These are phyloP conservation scores for Picea glauca DNA, from an alignment of 75 land plant genomes.

Conservation along the genomic window DNA sequence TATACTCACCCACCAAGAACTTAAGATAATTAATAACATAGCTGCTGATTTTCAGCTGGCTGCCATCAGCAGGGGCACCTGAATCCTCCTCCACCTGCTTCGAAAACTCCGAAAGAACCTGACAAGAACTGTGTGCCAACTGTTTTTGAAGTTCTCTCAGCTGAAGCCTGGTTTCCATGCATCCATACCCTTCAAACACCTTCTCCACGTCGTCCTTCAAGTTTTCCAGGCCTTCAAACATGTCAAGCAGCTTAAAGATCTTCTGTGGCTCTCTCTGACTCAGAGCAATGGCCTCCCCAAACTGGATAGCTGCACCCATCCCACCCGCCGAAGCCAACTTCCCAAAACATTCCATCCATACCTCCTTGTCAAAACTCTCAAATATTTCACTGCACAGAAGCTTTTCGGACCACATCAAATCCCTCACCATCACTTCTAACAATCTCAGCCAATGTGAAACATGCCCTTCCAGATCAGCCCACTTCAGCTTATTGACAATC, in stretches of 20 bases:
- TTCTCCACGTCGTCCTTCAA: constrained; percentile 2
- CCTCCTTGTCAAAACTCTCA: constrained; percentile 12
- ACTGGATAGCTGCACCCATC: neutral
- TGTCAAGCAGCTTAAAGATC: constrained; percentile 30
- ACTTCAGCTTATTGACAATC: neutral
- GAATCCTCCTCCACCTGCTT: constrained; percentile 24
- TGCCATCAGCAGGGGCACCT: constrained; percentile 21
- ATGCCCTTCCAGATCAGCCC: constrained; percentile 12
- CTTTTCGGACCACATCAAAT: constrained; percentile 2
- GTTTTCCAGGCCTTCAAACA: constrained; percentile 28
- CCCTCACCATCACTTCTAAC: neutral
- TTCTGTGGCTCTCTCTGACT: constrained; percentile 24
- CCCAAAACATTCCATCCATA: constrained; percentile 8
- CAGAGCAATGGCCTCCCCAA: constrained; percentile 23
- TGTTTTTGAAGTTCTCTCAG: constrained; percentile 8
- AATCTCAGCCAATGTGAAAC: constrained; percentile 5
- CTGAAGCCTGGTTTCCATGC: constrained; percentile 9
- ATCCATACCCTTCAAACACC: constrained; percentile 8
- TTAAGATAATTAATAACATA: constrained; percentile 40
- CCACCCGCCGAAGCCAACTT: constrained; percentile 8
- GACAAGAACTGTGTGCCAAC: constrained; percentile 23
- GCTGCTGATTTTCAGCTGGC: constrained; percentile 27
- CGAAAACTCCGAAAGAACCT: constrained; percentile 22
- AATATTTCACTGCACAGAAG: constrained; percentile 1
- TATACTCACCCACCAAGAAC: constrained; percentile 18